Evolutionary conservation across 2,329 filamentous ascomycete genomes (phyloP).

Genomic region (Monosporascus sp.): DNA sequence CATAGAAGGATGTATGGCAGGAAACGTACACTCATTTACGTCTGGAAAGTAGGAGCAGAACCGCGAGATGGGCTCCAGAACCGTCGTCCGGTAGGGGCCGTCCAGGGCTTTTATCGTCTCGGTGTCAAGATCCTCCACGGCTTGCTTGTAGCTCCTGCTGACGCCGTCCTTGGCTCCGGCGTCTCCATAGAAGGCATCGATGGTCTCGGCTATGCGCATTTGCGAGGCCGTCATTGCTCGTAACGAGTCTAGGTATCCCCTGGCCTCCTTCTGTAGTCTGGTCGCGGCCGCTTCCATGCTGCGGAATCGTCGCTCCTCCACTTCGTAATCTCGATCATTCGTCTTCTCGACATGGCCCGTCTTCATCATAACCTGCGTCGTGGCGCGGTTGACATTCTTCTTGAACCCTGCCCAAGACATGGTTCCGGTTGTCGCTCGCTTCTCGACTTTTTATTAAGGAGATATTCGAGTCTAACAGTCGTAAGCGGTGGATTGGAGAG

Average conservation of each 20-base stretch:
- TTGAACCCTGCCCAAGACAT: slow-evolving; percentile 59
- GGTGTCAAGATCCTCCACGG: slow-evolving; percentile 93
- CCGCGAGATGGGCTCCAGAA: slow-evolving; percentile 88
- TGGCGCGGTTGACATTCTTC: slow-evolving; percentile 97
- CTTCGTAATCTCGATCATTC: slow-evolving; percentile 97
- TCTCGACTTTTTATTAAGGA: too few species aligned
- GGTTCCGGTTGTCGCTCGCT: neutral
- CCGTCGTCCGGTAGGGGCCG: slow-evolving; percentile 90
- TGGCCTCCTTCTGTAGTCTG: slow-evolving; percentile 93
- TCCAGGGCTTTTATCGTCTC: slow-evolving; percentile 98
- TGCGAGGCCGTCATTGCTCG: slow-evolving; percentile 98
- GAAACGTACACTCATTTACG: slow-evolving; percentile 80
- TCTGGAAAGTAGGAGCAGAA: slow-evolving; percentile 99
- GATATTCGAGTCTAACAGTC: neutral
- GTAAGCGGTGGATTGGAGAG: neutral
- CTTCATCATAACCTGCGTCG: slow-evolving; percentile 99
- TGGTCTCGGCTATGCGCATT: slow-evolving; percentile 98
- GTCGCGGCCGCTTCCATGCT: slow-evolving; percentile 95
- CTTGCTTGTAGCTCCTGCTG: slow-evolving; percentile 95
- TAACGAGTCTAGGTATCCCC: slow-evolving; percentile 93
- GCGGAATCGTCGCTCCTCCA: slow-evolving; percentile 92
- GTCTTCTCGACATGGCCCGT: slow-evolving; percentile 98
- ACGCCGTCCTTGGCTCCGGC: slow-evolving; percentile 92
- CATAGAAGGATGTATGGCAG: neutral
- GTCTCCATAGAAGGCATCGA: slow-evolving; percentile 98